A percentile compares a stretch with the other conserved stretches of the same genome.
Conservation (phyloP, 2,329 filamentous ascomycete species). For the Lasiodiplodia theobromae region DNA sequence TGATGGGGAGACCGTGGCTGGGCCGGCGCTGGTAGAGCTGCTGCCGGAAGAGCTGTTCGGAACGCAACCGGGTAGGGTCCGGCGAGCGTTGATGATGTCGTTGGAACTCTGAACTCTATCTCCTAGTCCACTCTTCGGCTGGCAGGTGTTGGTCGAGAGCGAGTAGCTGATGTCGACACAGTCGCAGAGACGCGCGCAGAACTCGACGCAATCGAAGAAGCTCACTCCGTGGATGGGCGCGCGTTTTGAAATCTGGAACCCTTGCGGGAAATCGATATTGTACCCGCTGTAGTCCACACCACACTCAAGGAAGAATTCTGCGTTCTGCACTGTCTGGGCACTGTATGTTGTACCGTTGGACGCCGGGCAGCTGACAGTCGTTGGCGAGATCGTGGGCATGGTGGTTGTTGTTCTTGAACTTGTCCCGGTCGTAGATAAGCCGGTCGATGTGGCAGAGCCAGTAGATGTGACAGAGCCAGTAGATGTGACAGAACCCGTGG, state of each 20-base stretch:
- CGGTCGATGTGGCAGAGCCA: neutral
- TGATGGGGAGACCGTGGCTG: neutral
- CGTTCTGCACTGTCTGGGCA: neutral
- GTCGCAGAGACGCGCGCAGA: conserved; percentile 13
- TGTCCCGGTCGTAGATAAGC: neutral
- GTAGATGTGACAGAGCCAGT: neutral
- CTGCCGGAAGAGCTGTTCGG: neutral
- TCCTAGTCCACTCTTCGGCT: neutral
- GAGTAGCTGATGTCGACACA: conserved; percentile 10
- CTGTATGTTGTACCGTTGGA: conserved; percentile 7
- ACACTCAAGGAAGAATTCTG: conserved; percentile 13
- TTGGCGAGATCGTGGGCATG: neutral
- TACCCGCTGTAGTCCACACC: conserved; percentile 1
- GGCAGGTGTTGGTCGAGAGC: neutral
- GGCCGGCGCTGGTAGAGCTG: too few species aligned
- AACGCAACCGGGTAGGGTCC: neutral
- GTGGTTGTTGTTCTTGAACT: neutral
- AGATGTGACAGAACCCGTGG: neutral
- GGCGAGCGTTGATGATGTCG: conserved; percentile 9
- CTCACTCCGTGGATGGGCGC: neutral
- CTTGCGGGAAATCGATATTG: neutral
- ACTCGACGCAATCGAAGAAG: conserved; percentile 14
- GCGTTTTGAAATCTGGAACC: conserved; percentile 2
- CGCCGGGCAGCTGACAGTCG: neutral
- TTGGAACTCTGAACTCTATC: neutral